Evolutionary conservation across 1,284 basidiomycete species (phyloP).

Genomic region (Phaffia rhodozyma): DNA sequence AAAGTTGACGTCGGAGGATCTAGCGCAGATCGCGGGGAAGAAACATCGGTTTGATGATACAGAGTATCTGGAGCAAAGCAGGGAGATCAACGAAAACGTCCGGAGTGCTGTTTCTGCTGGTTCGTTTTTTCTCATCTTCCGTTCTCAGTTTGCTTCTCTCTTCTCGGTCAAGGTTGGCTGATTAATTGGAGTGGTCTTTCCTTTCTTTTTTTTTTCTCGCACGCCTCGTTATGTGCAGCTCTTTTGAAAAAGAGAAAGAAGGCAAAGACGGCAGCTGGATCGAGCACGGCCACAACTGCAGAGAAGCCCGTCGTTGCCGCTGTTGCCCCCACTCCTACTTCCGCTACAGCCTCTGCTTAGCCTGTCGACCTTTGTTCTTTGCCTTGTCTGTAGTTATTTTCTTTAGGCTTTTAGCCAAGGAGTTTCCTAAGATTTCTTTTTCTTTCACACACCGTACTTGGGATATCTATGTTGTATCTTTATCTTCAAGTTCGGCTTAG

Average conservation of each 20-base stretch:
- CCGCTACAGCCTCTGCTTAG: too few relatives aligned
- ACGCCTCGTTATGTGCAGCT: slow-evolving; percentile 33
- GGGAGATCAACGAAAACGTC: slow-evolving; percentile 83
- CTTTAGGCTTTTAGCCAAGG: too few relatives aligned
- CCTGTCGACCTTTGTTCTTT: too few relatives aligned
- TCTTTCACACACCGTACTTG: too few relatives aligned
- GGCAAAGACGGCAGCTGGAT: slow-evolving; percentile 41
- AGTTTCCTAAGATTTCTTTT: too few relatives aligned
- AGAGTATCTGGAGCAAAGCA: slow-evolving; percentile 81
- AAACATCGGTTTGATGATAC: slow-evolving; percentile 87
- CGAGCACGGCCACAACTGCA: not conserved
- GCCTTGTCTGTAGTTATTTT: too few relatives aligned
- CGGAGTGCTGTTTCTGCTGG: slow-evolving; percentile 78
- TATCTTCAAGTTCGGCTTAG: too few relatives aligned
- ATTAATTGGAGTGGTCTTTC: not conserved
- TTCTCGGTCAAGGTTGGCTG: too few relatives aligned
- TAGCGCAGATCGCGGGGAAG: slow-evolving; percentile 47
- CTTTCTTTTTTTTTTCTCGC: slow-evolving; percentile 18
- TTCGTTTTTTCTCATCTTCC: slow-evolving; percentile 32
- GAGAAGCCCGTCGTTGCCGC: slow-evolving; percentile 1
- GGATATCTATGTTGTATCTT: too few relatives aligned
- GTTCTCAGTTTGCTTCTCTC: not conserved
- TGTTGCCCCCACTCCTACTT: not conserved
- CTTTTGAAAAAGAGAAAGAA: slow-evolving; percentile 80
- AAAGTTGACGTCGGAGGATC: slow-evolving; percentile 38